phyloP scores from a whole-genome alignment of 129 eudicot genomes.

The Mikania micrantha region DNA sequence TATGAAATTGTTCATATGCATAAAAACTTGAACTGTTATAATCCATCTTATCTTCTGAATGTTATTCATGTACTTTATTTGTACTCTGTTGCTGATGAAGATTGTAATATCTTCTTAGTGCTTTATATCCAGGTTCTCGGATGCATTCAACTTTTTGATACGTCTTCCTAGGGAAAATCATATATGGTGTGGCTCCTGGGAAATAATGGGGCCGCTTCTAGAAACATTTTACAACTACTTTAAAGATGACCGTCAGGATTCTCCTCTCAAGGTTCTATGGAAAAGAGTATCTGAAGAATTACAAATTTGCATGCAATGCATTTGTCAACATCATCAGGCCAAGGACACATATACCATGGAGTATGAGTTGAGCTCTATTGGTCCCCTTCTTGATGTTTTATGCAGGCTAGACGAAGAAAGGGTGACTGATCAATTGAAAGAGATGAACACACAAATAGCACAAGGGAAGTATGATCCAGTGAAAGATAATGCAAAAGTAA shows the following conservation, averaged over 20 bases:
- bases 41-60: background rate
- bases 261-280: constrained; percentile 85
- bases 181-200: constrained; percentile 82
- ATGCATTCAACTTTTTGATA: constrained; percentile 64
- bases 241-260: constrained; percentile 47
- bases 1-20: constrained; percentile 7
- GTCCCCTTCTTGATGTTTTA: constrained; percentile 72
- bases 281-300: constrained; percentile 64
- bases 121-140: constrained; percentile 66
- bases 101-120: background rate
- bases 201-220: constrained; percentile 84
- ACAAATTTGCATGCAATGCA: constrained; percentile 72
- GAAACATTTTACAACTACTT: constrained; percentile 83
- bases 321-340: constrained; percentile 89
- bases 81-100: background rate
- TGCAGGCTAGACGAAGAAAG: constrained; percentile 75
- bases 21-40: background rate
- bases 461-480: constrained; percentile 48
- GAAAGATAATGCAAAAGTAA: constrained; percentile 52
- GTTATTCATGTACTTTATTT: background rate
- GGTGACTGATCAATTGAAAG: constrained; percentile 57
- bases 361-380: constrained; percentile 57
- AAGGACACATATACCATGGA: constrained; percentile 65
- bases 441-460: constrained; percentile 42
- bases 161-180: constrained; percentile 52